A percentile compares a stretch with the other conserved stretches of the same genome.
These are phyloP conservation scores for Chaetoceros muelleri DNA, from an alignment of 108 stramenopile genomes.

Conservation along the genomic window DNA sequence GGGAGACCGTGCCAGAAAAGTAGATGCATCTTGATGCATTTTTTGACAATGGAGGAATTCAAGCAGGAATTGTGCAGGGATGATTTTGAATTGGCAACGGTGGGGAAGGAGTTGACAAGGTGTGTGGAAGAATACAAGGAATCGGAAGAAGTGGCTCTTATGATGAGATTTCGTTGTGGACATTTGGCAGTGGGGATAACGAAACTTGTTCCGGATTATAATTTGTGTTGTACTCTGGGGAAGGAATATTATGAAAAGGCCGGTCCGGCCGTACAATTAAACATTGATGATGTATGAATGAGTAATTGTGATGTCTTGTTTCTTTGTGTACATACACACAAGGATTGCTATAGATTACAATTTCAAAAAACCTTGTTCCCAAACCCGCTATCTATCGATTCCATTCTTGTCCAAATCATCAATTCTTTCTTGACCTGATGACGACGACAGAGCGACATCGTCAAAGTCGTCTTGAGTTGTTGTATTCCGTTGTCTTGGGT, in stretches of 20 bases:
- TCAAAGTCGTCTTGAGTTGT: too few relatives aligned
- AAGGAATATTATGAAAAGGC: slow-evolving; percentile 53
- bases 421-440: too few relatives aligned
- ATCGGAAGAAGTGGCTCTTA: slow-evolving; percentile 43
- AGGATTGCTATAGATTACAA: too few relatives aligned
- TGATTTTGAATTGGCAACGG: slow-evolving; percentile 72
- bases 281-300: slow-evolving; percentile 74
- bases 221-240: slow-evolving; percentile 54
- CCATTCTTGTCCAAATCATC: too few relatives aligned
- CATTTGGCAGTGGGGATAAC: slow-evolving; percentile 64
- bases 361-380: too few relatives aligned
- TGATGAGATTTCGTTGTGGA: slow-evolving; percentile 72
- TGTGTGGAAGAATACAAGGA: slow-evolving; percentile 56
- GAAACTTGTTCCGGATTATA: slow-evolving; percentile 58
- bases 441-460: too few relatives aligned
- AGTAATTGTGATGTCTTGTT: too few relatives aligned
- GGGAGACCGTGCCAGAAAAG: slow-evolving; percentile 30
- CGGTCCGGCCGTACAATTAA: slow-evolving; percentile 53
- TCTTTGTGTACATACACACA: too few relatives aligned
- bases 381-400: too few relatives aligned
- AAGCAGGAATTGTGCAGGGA: slow-evolving; percentile 73
- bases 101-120: slow-evolving; percentile 39
- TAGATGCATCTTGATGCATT: slow-evolving; percentile 63
- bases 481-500: too few relatives aligned
- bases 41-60: slow-evolving; percentile 70